These are phyloP conservation scores for Geotrichum aggregatum DNA, from an alignment of 1,139 yeast species.

Conservation along the genomic window DNA sequence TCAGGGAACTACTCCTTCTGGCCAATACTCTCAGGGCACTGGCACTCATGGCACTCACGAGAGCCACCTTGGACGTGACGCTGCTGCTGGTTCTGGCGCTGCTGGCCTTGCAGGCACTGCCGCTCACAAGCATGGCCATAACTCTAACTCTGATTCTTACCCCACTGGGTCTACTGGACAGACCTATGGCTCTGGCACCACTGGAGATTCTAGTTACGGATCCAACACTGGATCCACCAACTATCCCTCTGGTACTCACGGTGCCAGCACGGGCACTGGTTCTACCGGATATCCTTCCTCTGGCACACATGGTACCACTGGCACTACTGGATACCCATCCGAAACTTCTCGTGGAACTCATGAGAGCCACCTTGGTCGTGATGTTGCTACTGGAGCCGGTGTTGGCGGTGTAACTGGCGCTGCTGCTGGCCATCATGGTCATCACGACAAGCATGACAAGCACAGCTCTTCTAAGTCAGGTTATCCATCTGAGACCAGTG, in stretches of 20 bases:
- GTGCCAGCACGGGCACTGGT: not conserved
- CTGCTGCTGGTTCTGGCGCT: conserved; percentile 13
- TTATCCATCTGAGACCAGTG: not conserved
- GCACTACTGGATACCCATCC: conserved; percentile 5
- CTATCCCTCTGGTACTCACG: not conserved
- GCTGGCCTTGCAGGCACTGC: conserved; percentile 9
- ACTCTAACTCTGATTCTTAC: conserved; percentile 2
- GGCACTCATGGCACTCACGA: conserved; percentile 2
- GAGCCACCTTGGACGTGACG: conserved; percentile 15
- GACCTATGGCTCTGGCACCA: not conserved
- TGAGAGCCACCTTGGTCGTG: conserved; percentile 14
- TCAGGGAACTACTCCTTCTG: not conserved
- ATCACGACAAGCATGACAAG: conserved; percentile 7
- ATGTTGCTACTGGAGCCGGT: conserved; percentile 9
- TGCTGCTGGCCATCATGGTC: conserved; percentile 5
- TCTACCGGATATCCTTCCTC: conserved; percentile 4
- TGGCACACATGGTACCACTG: no score
- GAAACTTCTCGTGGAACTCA: conserved; percentile 3
- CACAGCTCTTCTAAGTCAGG: conserved; percentile 4
- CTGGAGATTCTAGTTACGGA: not conserved
- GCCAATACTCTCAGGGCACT: not conserved
- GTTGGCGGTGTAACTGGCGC: conserved; percentile 19
- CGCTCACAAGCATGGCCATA: not conserved
- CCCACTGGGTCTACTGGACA: conserved; percentile 4
- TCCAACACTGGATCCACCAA: no score